phyloP scores from a whole-genome alignment of 768 basidiomycete species.

The Tricholoma sp. region DNA sequence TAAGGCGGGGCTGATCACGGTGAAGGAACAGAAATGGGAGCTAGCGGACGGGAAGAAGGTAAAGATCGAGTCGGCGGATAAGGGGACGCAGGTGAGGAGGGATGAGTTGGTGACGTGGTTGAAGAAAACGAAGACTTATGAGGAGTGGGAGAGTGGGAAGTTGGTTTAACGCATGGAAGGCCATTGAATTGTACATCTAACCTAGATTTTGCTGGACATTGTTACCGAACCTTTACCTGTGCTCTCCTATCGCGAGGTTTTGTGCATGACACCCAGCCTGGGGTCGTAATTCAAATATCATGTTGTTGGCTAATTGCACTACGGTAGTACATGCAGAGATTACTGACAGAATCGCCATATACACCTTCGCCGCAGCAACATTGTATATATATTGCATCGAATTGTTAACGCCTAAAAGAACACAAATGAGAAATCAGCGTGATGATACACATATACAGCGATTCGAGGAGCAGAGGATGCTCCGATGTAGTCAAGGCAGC shows the following conservation, averaged over 20 bases:
- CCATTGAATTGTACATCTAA: neutral
- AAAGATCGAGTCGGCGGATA: constrained; percentile 57
- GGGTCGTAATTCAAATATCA: neutral
- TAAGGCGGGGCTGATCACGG: constrained; percentile 75
- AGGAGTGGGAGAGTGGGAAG: constrained; percentile 35
- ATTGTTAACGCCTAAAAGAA: neutral
- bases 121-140: constrained; percentile 41
- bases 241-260: neutral
- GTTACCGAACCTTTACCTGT: neutral
- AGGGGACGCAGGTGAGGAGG: constrained; percentile 62
- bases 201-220: neutral
- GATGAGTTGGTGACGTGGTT: constrained; percentile 61
- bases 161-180: constrained; percentile 8
- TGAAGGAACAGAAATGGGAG: constrained; percentile 90
- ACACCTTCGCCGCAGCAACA: neutral
- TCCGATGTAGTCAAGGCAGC: neutral
- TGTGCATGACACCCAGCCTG: neutral
- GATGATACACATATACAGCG: neutral
- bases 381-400: neutral
- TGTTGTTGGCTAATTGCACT: neutral
- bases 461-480: neutral
- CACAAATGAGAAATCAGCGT: neutral
- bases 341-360: no score
- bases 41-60: constrained; percentile 65
- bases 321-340: neutral